Base-by-base conservation (phyloP, 148 eudicot species). In the Beta vulgaris region DNA sequence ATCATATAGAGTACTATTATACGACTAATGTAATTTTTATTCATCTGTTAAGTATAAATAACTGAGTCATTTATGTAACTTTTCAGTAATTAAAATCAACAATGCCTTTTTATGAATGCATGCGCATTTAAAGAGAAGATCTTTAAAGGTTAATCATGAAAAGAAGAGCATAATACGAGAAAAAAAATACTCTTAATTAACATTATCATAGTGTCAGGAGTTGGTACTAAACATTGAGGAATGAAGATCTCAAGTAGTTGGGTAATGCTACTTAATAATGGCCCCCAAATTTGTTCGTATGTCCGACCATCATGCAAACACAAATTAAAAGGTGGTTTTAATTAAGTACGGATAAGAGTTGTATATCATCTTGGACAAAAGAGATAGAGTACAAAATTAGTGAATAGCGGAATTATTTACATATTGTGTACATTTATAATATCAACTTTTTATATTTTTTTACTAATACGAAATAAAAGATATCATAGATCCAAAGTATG, bases 101-200 rank as follows among this genome's bases (percentile, higher is more conserved):
- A 39, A 34, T 76, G 25, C 29, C 51, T 23, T 55, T 23, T 66
- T 80, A 28, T 25, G 25, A 61, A 58, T 73, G 84, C 80, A 81
- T 72, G 80, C 80, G 80, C 72, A 82, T 60, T 35, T 21, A 68
- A n/a, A 68, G 49, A 51, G 10, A 53, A 29, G 2, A 42, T 28
- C 48, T 65, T 23, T 10, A 36, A 73, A 39, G 12, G 61, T 31
- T 49, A 61, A 69, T 31, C 82, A 69, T 79, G 66, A 79, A 79
- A 79, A 79, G 82, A 57, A 61, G 78, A 68, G 78, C 65, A 36
- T 36, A n/a, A 16, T 43, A 26, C 9, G 6, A 42, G 57, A 67
- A 13, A 53, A 35, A 29, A 48, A 77, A 53, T 53, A 40, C 40
- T 68, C n/a, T 70, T n/a, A 70, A 21, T 36, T 35, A 61, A 35